Percentiles rank a stretch among this genome's conserved stretches.
Evolutionary conservation across 2,329 filamentous ascomycete species (phyloP).

Genomic region (Fusarium burgessii): DNA sequence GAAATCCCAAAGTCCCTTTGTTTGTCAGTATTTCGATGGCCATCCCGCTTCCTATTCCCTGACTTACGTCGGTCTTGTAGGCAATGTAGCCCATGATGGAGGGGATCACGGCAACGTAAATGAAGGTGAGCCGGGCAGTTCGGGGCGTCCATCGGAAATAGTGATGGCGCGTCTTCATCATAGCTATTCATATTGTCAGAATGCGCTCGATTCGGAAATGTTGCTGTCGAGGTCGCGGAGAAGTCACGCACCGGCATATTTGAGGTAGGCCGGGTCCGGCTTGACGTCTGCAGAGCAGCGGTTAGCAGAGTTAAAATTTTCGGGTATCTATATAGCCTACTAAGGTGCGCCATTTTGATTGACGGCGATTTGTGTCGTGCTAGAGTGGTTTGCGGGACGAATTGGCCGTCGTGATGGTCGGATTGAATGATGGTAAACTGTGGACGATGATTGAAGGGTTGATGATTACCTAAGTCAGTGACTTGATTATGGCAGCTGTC

Average conservation of each 20-base stretch:
- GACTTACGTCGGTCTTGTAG: conserved; percentile 87
- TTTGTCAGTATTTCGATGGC: conserved; percentile 38
- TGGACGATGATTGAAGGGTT: conserved; percentile 39
- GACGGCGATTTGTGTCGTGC: conserved; percentile 42
- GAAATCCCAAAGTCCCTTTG: conserved; percentile 85
- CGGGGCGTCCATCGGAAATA: conserved; percentile 95
- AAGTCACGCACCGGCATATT: conserved; percentile 55
- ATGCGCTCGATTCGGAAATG: neutral
- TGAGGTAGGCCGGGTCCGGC: conserved; percentile 57
- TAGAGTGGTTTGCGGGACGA: conserved; percentile 35
- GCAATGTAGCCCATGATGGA: conserved; percentile 75
- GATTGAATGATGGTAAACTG: conserved; percentile 34
- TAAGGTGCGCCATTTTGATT: conserved; percentile 56
- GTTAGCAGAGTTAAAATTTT: conserved; percentile 44
- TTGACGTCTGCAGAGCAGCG: conserved; percentile 51
- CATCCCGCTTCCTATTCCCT: neutral
- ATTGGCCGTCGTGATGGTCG: conserved; percentile 45
- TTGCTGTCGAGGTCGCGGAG: conserved; percentile 26
- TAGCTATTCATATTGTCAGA: conserved; percentile 67
- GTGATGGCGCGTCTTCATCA: conserved; percentile 87
- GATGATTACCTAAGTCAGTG: conserved; percentile 34
- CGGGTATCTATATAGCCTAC: conserved; percentile 40
- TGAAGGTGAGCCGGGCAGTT: conserved; percentile 82
- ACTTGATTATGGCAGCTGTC: conserved; percentile 11
- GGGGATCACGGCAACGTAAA: conserved; percentile 81